Evolutionary conservation across 345 rosid genomes (phyloP), one percentile per base, ranked within the genome.

Genomic region (Pistacia atlantica): DNA sequence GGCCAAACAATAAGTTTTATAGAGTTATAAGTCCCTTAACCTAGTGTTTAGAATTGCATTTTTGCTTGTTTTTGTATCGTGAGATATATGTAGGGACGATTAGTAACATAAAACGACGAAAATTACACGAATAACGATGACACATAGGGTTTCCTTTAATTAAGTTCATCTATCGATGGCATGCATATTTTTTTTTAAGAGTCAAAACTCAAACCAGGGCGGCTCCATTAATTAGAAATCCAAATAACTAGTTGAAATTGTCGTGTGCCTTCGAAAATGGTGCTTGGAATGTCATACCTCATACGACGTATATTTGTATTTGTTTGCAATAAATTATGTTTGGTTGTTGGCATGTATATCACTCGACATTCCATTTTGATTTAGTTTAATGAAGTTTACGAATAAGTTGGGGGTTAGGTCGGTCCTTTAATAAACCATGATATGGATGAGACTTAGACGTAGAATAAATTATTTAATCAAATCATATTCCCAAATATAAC

Each of bases 361-460:
- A 45, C 22, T 82, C 66, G 46, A 82, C 83, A 82, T 77, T 82
- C 80, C 20, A 13, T 79, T 79, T 48, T 38, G 65, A 31, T 60
- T 20, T 63, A n/a, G 48, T 48, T 16, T 38, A 60, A 61, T 69
- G 14, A 65, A 5, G 73, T 14, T 11, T 37, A 61, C 56, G 59
- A 4, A 37, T 58, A 55, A 72, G 57, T 63, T 68, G 42, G 33
- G 75, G 14, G 18, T 46, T 75, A 65, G 85, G 90, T 86, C 90
- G 83, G 85, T 88, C 83, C 74, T 75, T 79, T 69, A 61, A 51
- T 81, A 80, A 82, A 84, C 78, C 82, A 80, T 75, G 82, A 80
- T 77, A 67, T 65, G 67, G 60, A 71, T 74, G 80, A 69, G 74
- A 78, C 65, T 78, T 59, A 38, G 79, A 75, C 76, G 46, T 11